phyloP scores from a whole-genome alignment of 108 stramenopile genomes.

The Cylindrotheca fusiformis region DNA sequence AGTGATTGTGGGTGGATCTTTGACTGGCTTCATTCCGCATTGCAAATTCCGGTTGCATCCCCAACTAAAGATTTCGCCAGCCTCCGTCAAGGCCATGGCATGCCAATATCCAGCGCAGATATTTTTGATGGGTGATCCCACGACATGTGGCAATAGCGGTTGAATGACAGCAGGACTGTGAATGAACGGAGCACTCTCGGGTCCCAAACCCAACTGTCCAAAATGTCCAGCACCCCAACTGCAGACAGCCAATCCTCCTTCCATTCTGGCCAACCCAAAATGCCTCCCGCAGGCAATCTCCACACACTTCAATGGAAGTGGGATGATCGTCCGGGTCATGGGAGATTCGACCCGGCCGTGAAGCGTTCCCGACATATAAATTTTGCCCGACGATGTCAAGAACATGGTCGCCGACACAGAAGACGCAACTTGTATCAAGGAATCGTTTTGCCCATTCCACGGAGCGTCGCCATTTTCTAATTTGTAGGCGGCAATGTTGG shows the following conservation, averaged over 20 bases:
- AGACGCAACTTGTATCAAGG: slow-evolving; percentile 22
- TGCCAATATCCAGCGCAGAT: slow-evolving; percentile 81
- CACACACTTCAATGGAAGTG: slow-evolving; percentile 39
- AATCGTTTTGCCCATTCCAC: slow-evolving; percentile 23
- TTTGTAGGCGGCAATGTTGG: not conserved
- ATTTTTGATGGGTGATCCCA: slow-evolving; percentile 49
- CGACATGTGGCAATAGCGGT: slow-evolving; percentile 61
- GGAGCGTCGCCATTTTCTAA: slow-evolving; percentile 8
- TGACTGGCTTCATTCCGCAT: slow-evolving; percentile 47
- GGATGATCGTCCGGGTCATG: slow-evolving; percentile 21
- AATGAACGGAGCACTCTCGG: slow-evolving; percentile 28
- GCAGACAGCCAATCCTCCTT: slow-evolving; percentile 62
- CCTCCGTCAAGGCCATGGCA: slow-evolving; percentile 60
- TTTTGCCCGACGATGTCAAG: slow-evolving; percentile 24
- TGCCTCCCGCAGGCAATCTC: slow-evolving; percentile 54
- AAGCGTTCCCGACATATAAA: slow-evolving; percentile 32
- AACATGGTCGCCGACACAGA: slow-evolving; percentile 21
- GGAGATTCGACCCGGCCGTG: slow-evolving; percentile 21
- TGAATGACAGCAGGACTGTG: slow-evolving; percentile 59
- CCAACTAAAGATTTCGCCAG: slow-evolving; percentile 60
- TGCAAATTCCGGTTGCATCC: slow-evolving; percentile 78
- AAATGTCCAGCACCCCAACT: slow-evolving; percentile 89
- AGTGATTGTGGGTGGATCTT: slow-evolving; percentile 37
- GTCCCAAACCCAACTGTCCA: slow-evolving; percentile 79
- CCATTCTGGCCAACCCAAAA: slow-evolving; percentile 45